A percentile compares a stretch with the other conserved stretches of the same genome.
These are phyloP conservation scores for Pythium guiyangense DNA, from an alignment of 352 stramenopile genomes.

Conservation along the genomic window DNA sequence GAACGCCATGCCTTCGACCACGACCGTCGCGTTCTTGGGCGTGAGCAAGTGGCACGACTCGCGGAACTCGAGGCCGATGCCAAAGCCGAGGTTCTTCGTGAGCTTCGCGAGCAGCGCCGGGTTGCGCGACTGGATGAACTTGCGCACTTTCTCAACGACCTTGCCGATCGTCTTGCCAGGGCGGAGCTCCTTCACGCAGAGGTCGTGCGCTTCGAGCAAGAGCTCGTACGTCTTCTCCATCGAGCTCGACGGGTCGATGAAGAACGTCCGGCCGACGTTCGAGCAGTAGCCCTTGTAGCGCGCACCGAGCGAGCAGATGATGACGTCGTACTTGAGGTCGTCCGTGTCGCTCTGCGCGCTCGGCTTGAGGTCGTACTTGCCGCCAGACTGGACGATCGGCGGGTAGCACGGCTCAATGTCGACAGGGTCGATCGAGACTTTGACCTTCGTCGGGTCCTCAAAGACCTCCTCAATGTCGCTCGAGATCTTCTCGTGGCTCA, in stretches of 20 bases:
- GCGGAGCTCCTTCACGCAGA: slow-evolving; percentile 93
- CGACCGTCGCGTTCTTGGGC: slow-evolving; percentile 89
- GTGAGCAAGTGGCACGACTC: slow-evolving; percentile 91
- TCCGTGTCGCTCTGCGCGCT: slow-evolving; percentile 84
- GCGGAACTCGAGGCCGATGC: slow-evolving; percentile 95
- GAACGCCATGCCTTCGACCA: slow-evolving; percentile 96
- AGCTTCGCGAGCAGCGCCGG: slow-evolving; percentile 83
- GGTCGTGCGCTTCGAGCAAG: slow-evolving; percentile 93
- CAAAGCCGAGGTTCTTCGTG: slow-evolving; percentile 96
- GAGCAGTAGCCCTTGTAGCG: slow-evolving; percentile 96
- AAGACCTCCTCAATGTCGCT: slow-evolving; percentile 88
- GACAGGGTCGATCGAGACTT: slow-evolving; percentile 94
- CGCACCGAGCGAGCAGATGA: slow-evolving; percentile 96
- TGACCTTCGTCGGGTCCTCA: slow-evolving; percentile 92
- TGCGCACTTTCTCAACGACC: slow-evolving; percentile 84
- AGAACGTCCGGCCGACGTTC: slow-evolving; percentile 98
- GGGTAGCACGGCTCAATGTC: slow-evolving; percentile 97
- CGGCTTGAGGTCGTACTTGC: slow-evolving; percentile 95
- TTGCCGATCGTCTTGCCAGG: slow-evolving; percentile 87
- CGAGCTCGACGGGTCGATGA: slow-evolving; percentile 95
- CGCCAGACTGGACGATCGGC: slow-evolving; percentile 97
- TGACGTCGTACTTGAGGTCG: slow-evolving; percentile 95
- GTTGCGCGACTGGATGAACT: slow-evolving; percentile 84
- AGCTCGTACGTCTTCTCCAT: slow-evolving; percentile 96
- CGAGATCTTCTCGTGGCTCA: slow-evolving; percentile 95